Evolutionary conservation across 345 rosid species (phyloP).

Genomic region (Anacardium occidentale): DNA sequence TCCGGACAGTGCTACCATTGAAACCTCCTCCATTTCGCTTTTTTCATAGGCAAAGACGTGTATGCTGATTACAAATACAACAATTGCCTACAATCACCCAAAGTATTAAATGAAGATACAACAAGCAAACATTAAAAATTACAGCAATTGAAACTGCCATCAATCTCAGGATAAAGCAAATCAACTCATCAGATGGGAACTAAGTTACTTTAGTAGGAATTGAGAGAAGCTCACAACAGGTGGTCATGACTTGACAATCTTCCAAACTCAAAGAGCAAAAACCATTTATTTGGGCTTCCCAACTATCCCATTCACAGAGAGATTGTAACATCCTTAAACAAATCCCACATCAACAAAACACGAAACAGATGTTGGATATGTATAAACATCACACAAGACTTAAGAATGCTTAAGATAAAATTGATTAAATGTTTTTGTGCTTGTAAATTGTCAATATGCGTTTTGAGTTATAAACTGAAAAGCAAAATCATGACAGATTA

Average conservation of each 20-base stretch:
- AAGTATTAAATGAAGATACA: not conserved
- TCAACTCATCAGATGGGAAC: not conserved
- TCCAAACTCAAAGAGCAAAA: not conserved
- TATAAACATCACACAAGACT: too few species aligned
- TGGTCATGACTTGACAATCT: not conserved
- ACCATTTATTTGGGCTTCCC: not conserved
- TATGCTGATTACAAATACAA: slow-evolving; percentile 81
- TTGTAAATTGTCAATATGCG: too few species aligned
- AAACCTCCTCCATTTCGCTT: slow-evolving; percentile 95
- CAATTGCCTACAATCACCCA: slow-evolving; percentile 67
- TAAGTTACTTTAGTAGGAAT: not conserved
- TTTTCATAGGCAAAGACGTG: slow-evolving; percentile 83
- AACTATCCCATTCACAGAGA: not conserved
- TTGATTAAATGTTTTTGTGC: too few species aligned
- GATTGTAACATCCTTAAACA: too few species aligned
- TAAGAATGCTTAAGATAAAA: too few species aligned
- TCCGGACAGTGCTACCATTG: slow-evolving; percentile 96
- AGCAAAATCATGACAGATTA: too few species aligned
- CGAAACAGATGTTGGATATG: too few species aligned
- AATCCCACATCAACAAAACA: too few species aligned
- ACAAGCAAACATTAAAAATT: not conserved
- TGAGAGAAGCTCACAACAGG: not conserved
- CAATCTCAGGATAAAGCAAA: not conserved
- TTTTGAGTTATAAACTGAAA: too few species aligned
- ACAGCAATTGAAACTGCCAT: not conserved